A percentile compares a stretch with the other conserved stretches of the same genome.
Evolutionary conservation across 345 rosid genomes (phyloP).

Genomic region (Cardamine chenopodiifolia): DNA sequence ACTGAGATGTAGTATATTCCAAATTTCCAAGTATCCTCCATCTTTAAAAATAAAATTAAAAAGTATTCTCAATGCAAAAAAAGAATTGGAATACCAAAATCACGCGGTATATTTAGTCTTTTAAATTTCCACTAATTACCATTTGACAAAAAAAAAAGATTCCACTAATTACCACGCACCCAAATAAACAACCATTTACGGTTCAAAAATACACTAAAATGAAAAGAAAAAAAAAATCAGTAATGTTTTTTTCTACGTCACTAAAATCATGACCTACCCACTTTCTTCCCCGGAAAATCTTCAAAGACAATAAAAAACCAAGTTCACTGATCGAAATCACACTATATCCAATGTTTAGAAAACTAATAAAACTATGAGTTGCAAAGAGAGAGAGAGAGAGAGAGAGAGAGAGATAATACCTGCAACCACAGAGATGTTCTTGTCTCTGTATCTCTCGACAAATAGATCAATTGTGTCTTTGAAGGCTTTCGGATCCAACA

Average conservation of each 20-base stretch:
- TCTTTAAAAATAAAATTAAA: background rate
- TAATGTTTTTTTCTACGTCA: conserved; percentile 8
- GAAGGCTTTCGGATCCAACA: conserved; percentile 85
- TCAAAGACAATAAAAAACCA: conserved; percentile 21
- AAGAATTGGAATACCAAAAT: background rate
- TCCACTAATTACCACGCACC: background rate
- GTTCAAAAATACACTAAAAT: background rate
- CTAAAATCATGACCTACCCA: conserved; percentile 40
- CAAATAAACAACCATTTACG: background rate
- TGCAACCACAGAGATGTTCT: conserved; percentile 93
- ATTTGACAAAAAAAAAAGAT: background rate
- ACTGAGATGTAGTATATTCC: background rate
- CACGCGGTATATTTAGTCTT: background rate
- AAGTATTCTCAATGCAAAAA: background rate
- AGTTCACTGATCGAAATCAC: conserved; percentile 31
- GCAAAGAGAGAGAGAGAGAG: background rate
- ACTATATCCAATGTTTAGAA: background rate
- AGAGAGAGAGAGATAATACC: conserved; percentile 50
- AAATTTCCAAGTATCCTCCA: background rate
- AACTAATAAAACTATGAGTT: background rate
- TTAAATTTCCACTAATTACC: conserved; percentile 17
- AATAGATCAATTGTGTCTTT: conserved; percentile 90
- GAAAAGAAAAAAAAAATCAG: background rate
- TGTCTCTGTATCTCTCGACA: conserved; percentile 86
- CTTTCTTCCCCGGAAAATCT: conserved; percentile 29